A percentile compares a stretch with the other conserved stretches of the same genome.
Evolutionary conservation across 495 filamentous ascomycete genomes (phyloP).

Genomic region (Cercophora samala): DNA sequence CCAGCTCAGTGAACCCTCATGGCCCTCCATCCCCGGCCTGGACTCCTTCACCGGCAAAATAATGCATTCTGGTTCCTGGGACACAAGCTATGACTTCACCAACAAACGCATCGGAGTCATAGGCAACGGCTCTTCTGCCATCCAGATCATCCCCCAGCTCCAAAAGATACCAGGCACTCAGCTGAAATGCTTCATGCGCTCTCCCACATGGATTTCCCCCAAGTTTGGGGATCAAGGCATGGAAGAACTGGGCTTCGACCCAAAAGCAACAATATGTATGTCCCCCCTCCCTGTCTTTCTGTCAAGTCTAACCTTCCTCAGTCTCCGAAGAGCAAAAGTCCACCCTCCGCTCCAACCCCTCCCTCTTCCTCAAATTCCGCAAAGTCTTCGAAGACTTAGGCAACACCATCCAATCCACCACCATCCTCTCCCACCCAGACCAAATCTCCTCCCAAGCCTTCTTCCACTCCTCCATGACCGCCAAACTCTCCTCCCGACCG

Average conservation of each 20-base stretch:
- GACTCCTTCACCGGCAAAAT: constrained; percentile 52
- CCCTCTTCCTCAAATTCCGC: constrained; percentile 35
- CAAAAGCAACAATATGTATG: constrained; percentile 35
- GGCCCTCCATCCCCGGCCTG: constrained; percentile 58
- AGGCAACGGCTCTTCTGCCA: constrained; percentile 63
- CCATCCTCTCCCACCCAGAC: constrained; percentile 34
- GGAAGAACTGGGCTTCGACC: constrained; percentile 39
- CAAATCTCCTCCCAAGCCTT: constrained; percentile 25
- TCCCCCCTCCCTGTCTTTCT: not conserved
- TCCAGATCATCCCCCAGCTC: constrained; percentile 67
- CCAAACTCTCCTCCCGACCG: constrained; percentile 33
- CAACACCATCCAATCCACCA: constrained; percentile 38
- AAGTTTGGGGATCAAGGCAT: constrained; percentile 43
- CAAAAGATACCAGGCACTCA: constrained; percentile 52
- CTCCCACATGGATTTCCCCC: constrained; percentile 61
- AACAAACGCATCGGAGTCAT: constrained; percentile 53
- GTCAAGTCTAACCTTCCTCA: constrained; percentile 4
- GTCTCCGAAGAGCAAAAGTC: constrained; percentile 37
- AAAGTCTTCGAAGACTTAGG: constrained; percentile 42
- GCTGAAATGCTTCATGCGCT: constrained; percentile 64
- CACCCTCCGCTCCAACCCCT: constrained; percentile 32
- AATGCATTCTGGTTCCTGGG: constrained; percentile 57
- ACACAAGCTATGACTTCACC: constrained; percentile 44
- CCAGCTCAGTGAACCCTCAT: constrained; percentile 57
- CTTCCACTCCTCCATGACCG: constrained; percentile 35